Base-by-base conservation (phyloP, 1,139 yeast species). In the Insectozyma bohioensis region DNA sequence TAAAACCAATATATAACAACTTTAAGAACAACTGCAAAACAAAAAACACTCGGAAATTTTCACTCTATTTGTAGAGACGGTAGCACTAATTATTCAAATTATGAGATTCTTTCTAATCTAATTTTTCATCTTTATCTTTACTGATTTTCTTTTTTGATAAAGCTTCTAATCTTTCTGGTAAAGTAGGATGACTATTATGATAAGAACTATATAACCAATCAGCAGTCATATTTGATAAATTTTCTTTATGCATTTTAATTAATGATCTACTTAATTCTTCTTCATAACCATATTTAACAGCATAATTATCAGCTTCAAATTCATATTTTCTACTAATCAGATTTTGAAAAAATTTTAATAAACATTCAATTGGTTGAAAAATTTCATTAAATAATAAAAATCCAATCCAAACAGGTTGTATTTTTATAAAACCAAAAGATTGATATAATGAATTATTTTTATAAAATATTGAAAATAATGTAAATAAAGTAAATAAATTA, bases 251-350 rank as follows among this genome's bases (percentile, higher is more conserved):
- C 45, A 92, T 65, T 43, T 74, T 79, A 52, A 86, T 80, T 53
- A 92, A 74, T 2, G 96, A 81, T 39, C 69, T 68, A 33, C 85
- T 75, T 55, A 92, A 75, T 34, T 80, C 81, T 21, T 73, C 69
- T 6, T 84, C 71, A 53, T 80, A 81, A 18, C 95, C 95, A 46
- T 80, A 74, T 33, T 72, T 66, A 39, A 75, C 78, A 8, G 97
- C 97, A 54, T 75, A 90, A 36, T 72, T 78, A 56, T 92, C 97
- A 14, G 98, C 98, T 61, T 92, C 88, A 52, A 81, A 92, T 64
- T 92, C 98, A 48, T 83, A 83, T 49, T 79, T 78, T 72, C 98
- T 83, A 10, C 90, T 78, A 37, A 86, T 56, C 37, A 80, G 63
- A 56, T 86, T 84, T 68, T 76, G 73, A 22, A 64, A 62, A 49